These are phyloP conservation scores for Nicotiana tomentosiformis DNA, from an alignment of 257 asterid genomes.

Conservation along the genomic window DNA sequence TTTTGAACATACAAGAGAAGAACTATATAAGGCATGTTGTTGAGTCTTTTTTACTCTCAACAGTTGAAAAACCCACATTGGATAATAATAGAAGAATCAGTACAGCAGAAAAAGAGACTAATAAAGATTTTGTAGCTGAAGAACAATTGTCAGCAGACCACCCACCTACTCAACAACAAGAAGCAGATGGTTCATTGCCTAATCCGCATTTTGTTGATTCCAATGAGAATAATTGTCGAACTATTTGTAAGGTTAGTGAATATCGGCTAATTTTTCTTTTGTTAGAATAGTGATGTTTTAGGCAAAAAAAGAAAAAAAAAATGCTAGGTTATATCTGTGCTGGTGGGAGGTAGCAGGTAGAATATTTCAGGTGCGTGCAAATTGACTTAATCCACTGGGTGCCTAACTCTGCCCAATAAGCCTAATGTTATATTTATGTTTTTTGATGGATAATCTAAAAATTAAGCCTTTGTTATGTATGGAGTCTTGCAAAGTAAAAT, in stretches of 20 bases:
- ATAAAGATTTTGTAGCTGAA: not conserved
- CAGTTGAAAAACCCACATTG: constrained; percentile 13
- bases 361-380: too few relatives aligned
- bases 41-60: constrained; percentile 49
- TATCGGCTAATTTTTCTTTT: not conserved
- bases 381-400: too few relatives aligned
- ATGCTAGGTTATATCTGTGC: too few relatives aligned
- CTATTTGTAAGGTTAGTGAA: constrained; percentile 50
- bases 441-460: too few relatives aligned
- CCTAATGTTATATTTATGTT: too few relatives aligned
- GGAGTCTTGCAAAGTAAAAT: too few relatives aligned
- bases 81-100: not conserved
- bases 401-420: too few relatives aligned
- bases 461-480: too few relatives aligned
- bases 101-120: not conserved
- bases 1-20: constrained; percentile 36
- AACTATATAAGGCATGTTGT: constrained; percentile 33
- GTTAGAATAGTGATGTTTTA: not conserved
- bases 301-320: too few relatives aligned
- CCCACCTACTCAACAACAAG: not conserved
- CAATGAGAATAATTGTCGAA: constrained; percentile 16
- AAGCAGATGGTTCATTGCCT: not conserved
- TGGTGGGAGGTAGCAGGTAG: too few relatives aligned
- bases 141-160: not conserved
- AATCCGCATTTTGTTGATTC: constrained; percentile 8